Evolutionary conservation across 2,329 filamentous ascomycete genomes (phyloP), one percentile per base, ranked within the genome.

Genomic region (Lithohypha guttulata): DNA sequence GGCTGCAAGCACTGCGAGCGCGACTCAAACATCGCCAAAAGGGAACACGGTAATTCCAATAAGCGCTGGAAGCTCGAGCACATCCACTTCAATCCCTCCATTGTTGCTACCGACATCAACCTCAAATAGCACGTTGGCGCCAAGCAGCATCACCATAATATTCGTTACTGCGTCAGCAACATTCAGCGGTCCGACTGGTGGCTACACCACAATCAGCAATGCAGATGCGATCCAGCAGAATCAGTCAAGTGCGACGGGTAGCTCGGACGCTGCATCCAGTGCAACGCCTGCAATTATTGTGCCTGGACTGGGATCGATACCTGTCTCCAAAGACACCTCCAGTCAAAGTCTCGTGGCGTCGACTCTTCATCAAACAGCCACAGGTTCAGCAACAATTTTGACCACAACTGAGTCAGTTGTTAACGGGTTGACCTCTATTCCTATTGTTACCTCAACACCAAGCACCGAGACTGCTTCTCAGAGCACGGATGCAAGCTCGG

Each of bases 141-240:
- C 26, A 2, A 26, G 17, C 21, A 33, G 23, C 8, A 29, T 40
- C 13, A 40, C 42, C 17, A 54, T 69, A 22, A 61, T 75, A 27
- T 70, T 73, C 51, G 61, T 72, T 30, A 75, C 71, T 0, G 59
- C 65, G 17, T 52, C 62, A 11, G 59, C 66, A 34, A 73, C 71
- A 17, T 75, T 72, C 46, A 55, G 59, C 10, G 70, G 68, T 18
- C 57, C 59, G 2, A 56, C 69, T 38, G 66, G 56, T 36, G 66
- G 66, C 40, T 69, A 65, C 48, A 56, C 58, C 15, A 39, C 35
- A 8, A 7, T 30, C n/a, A 23, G 13, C 8, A 36, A 22, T 14
- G 29, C 18, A 9, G 22, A 29, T 5, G 18, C 42, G 9, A 28
- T 25, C n/a, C 31, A 41, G 21, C 4, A 42, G 23, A 30, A 36